A percentile compares a stretch with the other conserved stretches of the same genome.
Evolutionary conservation across 768 basidiomycete genomes (phyloP).

Genomic region (Kwoniella newhampshirensis): DNA sequence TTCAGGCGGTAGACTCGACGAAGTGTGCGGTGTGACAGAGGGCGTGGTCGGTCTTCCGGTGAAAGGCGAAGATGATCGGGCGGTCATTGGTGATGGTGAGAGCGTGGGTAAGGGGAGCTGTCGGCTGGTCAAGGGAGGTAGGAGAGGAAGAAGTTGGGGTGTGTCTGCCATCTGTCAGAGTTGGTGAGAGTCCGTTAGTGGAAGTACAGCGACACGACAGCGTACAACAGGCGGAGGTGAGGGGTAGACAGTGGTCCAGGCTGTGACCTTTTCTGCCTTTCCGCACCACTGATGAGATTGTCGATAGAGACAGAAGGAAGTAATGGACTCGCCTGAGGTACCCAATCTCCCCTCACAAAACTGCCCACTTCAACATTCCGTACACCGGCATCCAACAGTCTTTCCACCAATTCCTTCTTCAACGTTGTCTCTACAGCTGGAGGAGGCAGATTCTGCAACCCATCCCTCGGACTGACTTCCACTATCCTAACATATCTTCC

Average conservation of each 20-base stretch:
- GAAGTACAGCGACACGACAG: too few species aligned
- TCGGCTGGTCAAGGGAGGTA: slow-evolving; percentile 19
- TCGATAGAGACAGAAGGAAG: too few species aligned
- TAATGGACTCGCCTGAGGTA: slow-evolving; percentile 69
- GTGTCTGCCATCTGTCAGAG: slow-evolving; percentile 83
- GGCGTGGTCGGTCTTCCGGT: slow-evolving; percentile 35
- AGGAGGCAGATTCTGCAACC: slow-evolving; percentile 80
- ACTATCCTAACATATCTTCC: slow-evolving; percentile 60
- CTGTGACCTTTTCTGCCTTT: too few species aligned
- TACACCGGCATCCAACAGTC: slow-evolving; percentile 68
- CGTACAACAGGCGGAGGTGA: too few species aligned
- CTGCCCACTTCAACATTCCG: slow-evolving; percentile 77
- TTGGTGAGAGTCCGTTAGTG: too few species aligned
- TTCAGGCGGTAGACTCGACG: not conserved
- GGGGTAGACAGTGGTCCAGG: too few species aligned
- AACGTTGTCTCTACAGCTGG: slow-evolving; percentile 67
- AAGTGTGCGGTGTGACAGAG: not conserved
- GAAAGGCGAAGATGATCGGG: slow-evolving; percentile 52
- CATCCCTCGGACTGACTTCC: slow-evolving; percentile 88
- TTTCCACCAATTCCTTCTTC: slow-evolving; percentile 77
- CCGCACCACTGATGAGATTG: too few species aligned
- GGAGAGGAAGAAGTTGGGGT: slow-evolving; percentile 62
- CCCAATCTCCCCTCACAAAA: slow-evolving; percentile 91
- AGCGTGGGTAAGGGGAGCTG: slow-evolving; percentile 2
- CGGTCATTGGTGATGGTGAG: slow-evolving; percentile 55